Evolutionary conservation across 148 eudicot genomes (phyloP).

Genomic region (Chenopodium formosanum): DNA sequence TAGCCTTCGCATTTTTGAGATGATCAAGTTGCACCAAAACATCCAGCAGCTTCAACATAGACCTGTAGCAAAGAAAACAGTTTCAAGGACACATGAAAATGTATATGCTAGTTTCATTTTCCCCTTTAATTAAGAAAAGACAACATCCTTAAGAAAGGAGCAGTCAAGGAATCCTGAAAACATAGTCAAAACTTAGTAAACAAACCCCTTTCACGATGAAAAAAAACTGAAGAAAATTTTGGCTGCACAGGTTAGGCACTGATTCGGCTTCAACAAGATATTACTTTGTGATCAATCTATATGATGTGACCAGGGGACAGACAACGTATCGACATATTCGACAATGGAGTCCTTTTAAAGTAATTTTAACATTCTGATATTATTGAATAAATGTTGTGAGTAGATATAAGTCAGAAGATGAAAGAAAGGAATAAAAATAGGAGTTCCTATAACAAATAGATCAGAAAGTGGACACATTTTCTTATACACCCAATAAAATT

Average conservation of each 20-base stretch:
- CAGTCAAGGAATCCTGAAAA: neutral
- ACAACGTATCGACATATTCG: neutral
- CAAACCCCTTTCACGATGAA: neutral
- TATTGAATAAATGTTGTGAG: neutral
- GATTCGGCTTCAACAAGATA: neutral
- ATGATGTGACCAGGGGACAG: neutral
- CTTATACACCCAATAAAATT: neutral
- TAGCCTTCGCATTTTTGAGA: slow-evolving; percentile 98
- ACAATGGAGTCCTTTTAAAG: neutral
- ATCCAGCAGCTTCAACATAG: slow-evolving; percentile 95
- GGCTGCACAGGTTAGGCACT: neutral
- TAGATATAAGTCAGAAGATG: neutral
- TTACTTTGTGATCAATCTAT: neutral
- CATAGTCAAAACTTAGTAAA: neutral
- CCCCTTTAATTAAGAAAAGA: neutral
- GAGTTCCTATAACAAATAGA: neutral
- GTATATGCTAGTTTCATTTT: neutral
- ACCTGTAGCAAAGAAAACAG: slow-evolving; percentile 53
- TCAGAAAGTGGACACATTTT: neutral
- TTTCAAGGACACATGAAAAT: neutral
- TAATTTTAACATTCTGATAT: neutral
- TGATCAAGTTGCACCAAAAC: slow-evolving; percentile 96
- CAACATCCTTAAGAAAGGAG: neutral
- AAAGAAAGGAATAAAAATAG: neutral
- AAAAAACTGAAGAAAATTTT: neutral